These are phyloP conservation scores for Microsporum audouinii DNA, from an alignment of 2,329 filamentous ascomycete species.

Conservation along the genomic window DNA sequence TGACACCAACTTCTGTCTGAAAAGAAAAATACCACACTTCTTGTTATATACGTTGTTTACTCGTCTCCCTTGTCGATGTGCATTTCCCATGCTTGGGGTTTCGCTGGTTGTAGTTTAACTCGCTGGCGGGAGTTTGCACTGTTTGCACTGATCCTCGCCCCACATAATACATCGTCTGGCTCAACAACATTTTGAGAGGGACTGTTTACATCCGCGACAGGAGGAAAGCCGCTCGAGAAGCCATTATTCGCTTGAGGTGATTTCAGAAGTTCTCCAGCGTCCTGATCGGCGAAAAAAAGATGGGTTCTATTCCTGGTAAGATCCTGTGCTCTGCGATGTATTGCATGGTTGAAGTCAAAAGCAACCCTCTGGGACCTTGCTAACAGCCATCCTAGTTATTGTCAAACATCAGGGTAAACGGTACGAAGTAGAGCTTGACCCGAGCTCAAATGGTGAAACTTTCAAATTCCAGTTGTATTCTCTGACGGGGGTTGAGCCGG, in stretches of 20 bases:
- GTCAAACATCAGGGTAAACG: conserved; percentile 95
- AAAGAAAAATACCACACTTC: background rate
- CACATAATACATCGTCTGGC: background rate
- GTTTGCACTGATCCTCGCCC: conserved; percentile 3
- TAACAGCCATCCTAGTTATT: conserved; percentile 48
- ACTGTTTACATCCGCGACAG: background rate
- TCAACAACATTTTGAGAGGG: background rate
- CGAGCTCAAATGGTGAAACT: conserved; percentile 70
- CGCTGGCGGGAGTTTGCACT: conserved; percentile 3
- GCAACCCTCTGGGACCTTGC: conserved; percentile 15
- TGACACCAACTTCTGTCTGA: background rate
- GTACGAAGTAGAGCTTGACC: conserved; percentile 85
- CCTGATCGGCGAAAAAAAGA: conserved; percentile 18
- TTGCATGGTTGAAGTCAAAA: background rate
- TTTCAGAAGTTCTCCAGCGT: background rate
- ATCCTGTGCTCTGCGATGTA: background rate
- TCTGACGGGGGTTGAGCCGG: conserved; percentile 87
- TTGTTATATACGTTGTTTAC: background rate
- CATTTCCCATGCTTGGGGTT: background rate
- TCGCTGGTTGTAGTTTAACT: background rate
- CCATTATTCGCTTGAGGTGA: background rate
- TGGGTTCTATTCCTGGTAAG: conserved; percentile 48
- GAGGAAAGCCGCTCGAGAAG: background rate
- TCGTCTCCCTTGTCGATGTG: background rate
- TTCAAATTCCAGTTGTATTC: conserved; percentile 96